Evolutionary conservation across 345 rosid species (phyloP), one percentile per base, ranked within the genome.

Genomic region (Erodium maritimum): DNA sequence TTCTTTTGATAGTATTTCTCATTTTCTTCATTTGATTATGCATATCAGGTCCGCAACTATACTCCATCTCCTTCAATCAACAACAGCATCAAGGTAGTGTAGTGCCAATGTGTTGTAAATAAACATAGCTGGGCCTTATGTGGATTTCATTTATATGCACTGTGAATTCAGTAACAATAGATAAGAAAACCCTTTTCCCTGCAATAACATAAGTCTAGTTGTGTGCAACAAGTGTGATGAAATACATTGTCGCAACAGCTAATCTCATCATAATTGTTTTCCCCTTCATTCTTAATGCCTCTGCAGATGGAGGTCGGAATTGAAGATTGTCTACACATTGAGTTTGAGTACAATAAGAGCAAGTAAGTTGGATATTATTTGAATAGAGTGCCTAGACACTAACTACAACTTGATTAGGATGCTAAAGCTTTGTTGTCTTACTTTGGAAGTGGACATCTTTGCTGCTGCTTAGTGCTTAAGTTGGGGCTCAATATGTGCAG

Each of bases 231-330:
- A 25, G 33, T 37, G 46, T 11, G 10, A 12, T 37, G 46, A 12
- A 37, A 5, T 11, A 37, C 46, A 37, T 37, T 37, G 46, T 37
- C 10, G 10, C 46, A 37, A 37, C 46, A 12, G 46, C 46, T 37
- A 37, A 37, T 37, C 46, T 12, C 10, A 37, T 37, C 14, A 12
- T 37, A 37, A 37, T 11, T 37, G 46, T 37, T 11, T 37, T 12
- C 46, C 46, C 42, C 54, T 67, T 69, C 17, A 50, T 59, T 34
- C 29, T 34, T 57, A 37, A 58, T 63, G 63, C n/a, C 52, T 70
- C 52, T 76, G 64, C 80, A 90, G 96, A 90, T 94, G 99, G 99
- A 94, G 85, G 97, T 94, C 59, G 99, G 97, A 67, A 90, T 94
- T 18, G 97, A 94, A 75, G 99, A 94, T 69, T 94, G 96, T 68